phyloP scores from a whole-genome alignment of 1,284 basidiomycete species.

The Rhodofomes roseus region DNA sequence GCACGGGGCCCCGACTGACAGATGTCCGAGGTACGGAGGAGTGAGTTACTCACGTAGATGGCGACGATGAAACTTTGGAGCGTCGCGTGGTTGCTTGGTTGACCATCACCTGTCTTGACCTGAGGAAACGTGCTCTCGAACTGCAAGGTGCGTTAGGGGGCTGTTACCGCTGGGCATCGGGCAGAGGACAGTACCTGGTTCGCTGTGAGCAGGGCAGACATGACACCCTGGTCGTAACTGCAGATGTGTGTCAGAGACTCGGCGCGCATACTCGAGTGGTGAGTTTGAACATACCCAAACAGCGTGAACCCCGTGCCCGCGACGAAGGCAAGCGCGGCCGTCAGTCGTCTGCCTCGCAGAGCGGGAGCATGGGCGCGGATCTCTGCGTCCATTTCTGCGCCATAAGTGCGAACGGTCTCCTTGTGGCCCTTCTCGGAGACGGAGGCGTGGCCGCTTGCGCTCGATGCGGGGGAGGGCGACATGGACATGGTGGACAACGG shows the following conservation, averaged over 20 bases:
- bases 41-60: conserved; percentile 40
- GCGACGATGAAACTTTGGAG: conserved; percentile 53
- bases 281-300: conserved; percentile 42
- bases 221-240: conserved; percentile 64
- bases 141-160: conserved; percentile 21
- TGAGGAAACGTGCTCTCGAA: conserved; percentile 51
- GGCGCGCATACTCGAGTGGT: not conserved
- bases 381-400: conserved; percentile 18
- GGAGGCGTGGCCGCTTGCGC: not conserved
- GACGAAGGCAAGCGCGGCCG: conserved; percentile 45
- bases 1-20: not conserved
- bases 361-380: conserved; percentile 24
- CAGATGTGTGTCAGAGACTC: not conserved
- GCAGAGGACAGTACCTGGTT: conserved; percentile 32
- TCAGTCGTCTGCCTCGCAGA: conserved; percentile 40
- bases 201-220: conserved; percentile 55
- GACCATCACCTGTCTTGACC: conserved; percentile 31
- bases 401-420: conserved; percentile 8
- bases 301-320: conserved; percentile 55
- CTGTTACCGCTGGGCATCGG: not conserved
- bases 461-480: conserved; percentile 4
- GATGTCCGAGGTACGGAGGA: conserved; percentile 1
- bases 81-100: conserved; percentile 43
- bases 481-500: conserved; percentile 8
- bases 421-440: conserved; percentile 5